phyloP scores from a whole-genome alignment of 805 yeast species.

The Zygoascus tannicola region DNA sequence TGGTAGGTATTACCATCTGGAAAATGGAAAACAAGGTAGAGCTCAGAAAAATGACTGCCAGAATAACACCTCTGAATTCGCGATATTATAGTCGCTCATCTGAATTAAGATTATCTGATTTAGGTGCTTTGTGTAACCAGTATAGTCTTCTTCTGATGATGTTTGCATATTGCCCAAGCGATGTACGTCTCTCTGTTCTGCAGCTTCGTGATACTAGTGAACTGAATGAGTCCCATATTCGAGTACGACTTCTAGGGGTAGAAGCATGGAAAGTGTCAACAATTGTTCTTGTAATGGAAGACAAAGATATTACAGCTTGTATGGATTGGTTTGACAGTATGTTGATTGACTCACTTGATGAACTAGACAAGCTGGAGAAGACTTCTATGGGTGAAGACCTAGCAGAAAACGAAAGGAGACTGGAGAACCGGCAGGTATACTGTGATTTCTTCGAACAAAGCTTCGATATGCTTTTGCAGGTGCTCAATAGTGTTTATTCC shows the following conservation, averaged over 20 bases:
- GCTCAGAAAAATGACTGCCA: slow-evolving; percentile 5
- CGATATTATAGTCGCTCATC: not conserved
- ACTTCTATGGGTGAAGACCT: not conserved
- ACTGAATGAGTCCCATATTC: slow-evolving; percentile 8
- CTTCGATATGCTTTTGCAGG: not conserved
- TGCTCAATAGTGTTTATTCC: not conserved
- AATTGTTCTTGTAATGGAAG: not conserved
- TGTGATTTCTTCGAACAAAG: not conserved
- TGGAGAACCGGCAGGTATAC: slow-evolving; percentile 1
- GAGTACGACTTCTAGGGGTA: slow-evolving; percentile 3
- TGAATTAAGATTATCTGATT: slow-evolving; percentile 3
- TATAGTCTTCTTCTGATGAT: slow-evolving; percentile 6
- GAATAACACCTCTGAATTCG: slow-evolving; percentile 7
- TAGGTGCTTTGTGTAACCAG: slow-evolving; percentile 8
- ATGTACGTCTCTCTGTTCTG: slow-evolving; percentile 3
- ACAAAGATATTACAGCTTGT: not conserved
- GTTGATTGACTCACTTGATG: slow-evolving; percentile 1
- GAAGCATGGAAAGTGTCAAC: slow-evolving; percentile 2
- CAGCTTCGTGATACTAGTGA: slow-evolving; percentile 5
- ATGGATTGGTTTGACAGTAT: slow-evolving; percentile 5
- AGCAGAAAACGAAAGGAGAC: not conserved
- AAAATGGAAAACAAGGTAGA: not conserved
- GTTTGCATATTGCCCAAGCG: slow-evolving; percentile 5
- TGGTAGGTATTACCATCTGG: slow-evolving; percentile 4
- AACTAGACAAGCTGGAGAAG: slow-evolving; percentile 1